Conservation (phyloP, 192 early-diverging fungal genomes). For the Coemansia sp. region DNA sequence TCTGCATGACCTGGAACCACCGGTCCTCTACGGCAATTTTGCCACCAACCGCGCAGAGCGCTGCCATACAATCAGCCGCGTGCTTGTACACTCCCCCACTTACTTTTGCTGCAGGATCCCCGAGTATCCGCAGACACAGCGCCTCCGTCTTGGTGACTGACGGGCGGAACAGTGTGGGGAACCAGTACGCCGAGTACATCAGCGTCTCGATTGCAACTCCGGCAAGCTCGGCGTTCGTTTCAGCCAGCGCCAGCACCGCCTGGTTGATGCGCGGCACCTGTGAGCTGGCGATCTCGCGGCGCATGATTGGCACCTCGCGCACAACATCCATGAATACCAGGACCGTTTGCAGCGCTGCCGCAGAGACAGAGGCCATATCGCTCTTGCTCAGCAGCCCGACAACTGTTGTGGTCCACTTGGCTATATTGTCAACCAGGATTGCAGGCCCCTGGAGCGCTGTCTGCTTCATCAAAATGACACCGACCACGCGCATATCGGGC, state of each 20-base stretch:
- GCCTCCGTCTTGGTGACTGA: constrained; percentile 44
- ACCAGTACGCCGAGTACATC: constrained; percentile 42
- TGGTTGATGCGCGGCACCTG: constrained; percentile 53
- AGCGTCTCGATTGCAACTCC: constrained; percentile 27
- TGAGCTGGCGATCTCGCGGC: constrained; percentile 40
- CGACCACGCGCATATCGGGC: constrained; percentile 43
- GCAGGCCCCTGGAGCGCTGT: constrained; percentile 44
- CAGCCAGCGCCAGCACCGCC: constrained; percentile 34
- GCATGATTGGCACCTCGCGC: constrained; percentile 40
- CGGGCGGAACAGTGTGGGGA: constrained; percentile 48
- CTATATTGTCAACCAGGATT: constrained; percentile 34
- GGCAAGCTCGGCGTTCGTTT: constrained; percentile 37
- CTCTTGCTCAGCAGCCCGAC: constrained; percentile 36
- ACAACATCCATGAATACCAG: constrained; percentile 43
- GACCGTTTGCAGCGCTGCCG: constrained; percentile 33
- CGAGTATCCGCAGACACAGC: constrained; percentile 35
- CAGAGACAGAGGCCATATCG: constrained; percentile 23
- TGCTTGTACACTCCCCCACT: constrained; percentile 5
- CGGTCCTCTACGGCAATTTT: constrained; percentile 41
- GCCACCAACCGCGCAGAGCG: constrained; percentile 37
- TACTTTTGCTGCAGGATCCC: constrained; percentile 9
- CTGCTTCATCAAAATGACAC: constrained; percentile 46
- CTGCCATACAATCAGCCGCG: constrained; percentile 29
- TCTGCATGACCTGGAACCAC: constrained; percentile 41
- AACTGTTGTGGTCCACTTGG: constrained; percentile 43